phyloP scores from a whole-genome alignment of 1,139 yeast species.

The Lodderomyces jiufengensis region DNA sequence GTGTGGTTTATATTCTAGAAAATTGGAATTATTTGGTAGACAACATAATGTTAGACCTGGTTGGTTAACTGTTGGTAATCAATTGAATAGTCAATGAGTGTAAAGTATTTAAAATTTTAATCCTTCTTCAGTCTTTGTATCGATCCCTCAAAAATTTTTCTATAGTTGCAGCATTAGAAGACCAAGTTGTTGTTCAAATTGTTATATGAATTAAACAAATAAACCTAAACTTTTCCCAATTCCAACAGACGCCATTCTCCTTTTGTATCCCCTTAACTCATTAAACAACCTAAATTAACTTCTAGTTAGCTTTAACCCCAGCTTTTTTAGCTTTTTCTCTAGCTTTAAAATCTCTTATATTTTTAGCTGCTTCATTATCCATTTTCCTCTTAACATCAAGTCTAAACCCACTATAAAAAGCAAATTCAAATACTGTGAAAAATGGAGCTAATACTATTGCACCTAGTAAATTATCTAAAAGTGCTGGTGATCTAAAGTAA shows the following conservation, averaged over 20 bases:
- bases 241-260: too few relatives aligned
- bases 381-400: conserved; percentile 51
- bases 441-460: conserved; percentile 90
- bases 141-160: too few relatives aligned
- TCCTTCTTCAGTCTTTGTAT: too few relatives aligned
- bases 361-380: conserved; percentile 48
- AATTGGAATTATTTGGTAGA: conserved; percentile 85
- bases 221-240: too few relatives aligned
- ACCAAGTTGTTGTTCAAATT: too few relatives aligned
- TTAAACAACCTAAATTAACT: too few relatives aligned
- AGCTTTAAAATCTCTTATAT: conserved; percentile 23
- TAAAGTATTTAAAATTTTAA: too few relatives aligned
- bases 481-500: conserved; percentile 89
- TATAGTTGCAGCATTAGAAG: too few relatives aligned
- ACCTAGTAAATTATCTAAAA: conserved; percentile 76
- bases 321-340: conserved; percentile 13
- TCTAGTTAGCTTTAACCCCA: too few relatives aligned
- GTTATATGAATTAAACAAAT: too few relatives aligned
- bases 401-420: conserved; percentile 63
- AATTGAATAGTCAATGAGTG: conserved; percentile 64
- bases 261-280: too few relatives aligned
- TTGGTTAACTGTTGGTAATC: conserved; percentile 90
- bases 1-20: conserved; percentile 72
- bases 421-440: conserved; percentile 76
- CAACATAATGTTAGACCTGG: conserved; percentile 84